phyloP scores from a whole-genome alignment of 805 yeast genomes.

The Alloascoidea hylecoeti region DNA sequence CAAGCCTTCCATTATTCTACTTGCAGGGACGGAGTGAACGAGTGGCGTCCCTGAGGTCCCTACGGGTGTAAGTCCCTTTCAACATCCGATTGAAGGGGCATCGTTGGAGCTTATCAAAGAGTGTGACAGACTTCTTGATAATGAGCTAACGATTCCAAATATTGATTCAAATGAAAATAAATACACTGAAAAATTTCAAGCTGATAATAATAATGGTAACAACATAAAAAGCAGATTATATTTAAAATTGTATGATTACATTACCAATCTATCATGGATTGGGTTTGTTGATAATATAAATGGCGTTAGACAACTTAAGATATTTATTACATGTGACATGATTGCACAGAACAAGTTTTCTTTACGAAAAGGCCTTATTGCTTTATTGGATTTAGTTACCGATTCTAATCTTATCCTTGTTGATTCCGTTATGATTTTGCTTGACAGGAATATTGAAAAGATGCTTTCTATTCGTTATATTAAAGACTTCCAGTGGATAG shows the following conservation, averaged over 20 bases:
- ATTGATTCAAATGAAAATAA: background rate
- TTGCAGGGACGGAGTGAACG: background rate
- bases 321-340: background rate
- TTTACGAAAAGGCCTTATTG: background rate
- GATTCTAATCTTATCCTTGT: background rate
- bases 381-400: conserved; percentile 1
- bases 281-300: background rate
- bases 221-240: background rate
- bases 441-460: conserved; percentile 1
- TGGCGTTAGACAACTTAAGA: background rate
- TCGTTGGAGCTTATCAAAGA: conserved; percentile 1
- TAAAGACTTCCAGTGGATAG: conserved; percentile 1
- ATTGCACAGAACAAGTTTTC: background rate
- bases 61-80: conserved; percentile 1
- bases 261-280: background rate
- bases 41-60: conserved; percentile 1
- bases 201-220: background rate
- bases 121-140: conserved; percentile 1
- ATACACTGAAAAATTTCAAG: background rate
- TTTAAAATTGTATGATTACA: background rate
- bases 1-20: conserved; percentile 1
- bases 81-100: background rate
- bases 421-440: background rate
- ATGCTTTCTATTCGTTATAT: background rate
- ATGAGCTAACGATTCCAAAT: background rate